These are phyloP conservation scores for Leishmania braziliensis DNA, from an alignment of 208 protist genomes.

Conservation along the genomic window DNA sequence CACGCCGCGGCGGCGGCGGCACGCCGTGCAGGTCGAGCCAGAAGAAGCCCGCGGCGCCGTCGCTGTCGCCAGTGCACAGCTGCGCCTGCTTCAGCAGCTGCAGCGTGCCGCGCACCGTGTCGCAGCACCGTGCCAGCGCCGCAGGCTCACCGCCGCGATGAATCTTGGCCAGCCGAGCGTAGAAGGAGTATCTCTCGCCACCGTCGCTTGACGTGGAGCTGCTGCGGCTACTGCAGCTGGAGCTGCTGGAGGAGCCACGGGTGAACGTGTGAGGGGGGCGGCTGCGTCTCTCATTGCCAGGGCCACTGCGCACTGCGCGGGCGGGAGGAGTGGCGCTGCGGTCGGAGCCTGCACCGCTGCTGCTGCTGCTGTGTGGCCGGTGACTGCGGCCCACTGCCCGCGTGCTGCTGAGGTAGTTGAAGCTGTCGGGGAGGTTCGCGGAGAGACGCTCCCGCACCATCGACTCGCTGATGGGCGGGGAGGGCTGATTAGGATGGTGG, in stretches of 20 bases:
- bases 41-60: constrained; percentile 15
- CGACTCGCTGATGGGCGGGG: constrained; percentile 23
- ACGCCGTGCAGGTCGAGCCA: constrained; percentile 46
- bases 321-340: not conserved
- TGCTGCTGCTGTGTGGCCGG: constrained; percentile 19
- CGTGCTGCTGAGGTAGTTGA: constrained; percentile 21
- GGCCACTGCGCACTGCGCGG: not conserved
- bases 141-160: not conserved
- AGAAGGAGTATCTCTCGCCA: constrained; percentile 5
- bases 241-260: not conserved
- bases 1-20: constrained; percentile 14
- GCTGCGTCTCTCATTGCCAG: constrained; percentile 5
- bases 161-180: constrained; percentile 20
- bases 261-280: constrained; percentile 6
- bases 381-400: not conserved
- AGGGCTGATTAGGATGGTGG: not conserved
- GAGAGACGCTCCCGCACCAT: constrained; percentile 33
- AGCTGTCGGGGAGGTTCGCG: constrained; percentile 20
- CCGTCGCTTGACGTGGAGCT: not conserved
- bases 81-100: constrained; percentile 6
- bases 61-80: not conserved
- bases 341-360: not conserved
- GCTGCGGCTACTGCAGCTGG: constrained; percentile 6
- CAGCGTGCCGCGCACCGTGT: constrained; percentile 15
- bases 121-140: constrained; percentile 16